These are phyloP conservation scores for Lasiosphaeria ovina DNA, from an alignment of 495 filamentous ascomycete genomes.

Conservation along the genomic window DNA sequence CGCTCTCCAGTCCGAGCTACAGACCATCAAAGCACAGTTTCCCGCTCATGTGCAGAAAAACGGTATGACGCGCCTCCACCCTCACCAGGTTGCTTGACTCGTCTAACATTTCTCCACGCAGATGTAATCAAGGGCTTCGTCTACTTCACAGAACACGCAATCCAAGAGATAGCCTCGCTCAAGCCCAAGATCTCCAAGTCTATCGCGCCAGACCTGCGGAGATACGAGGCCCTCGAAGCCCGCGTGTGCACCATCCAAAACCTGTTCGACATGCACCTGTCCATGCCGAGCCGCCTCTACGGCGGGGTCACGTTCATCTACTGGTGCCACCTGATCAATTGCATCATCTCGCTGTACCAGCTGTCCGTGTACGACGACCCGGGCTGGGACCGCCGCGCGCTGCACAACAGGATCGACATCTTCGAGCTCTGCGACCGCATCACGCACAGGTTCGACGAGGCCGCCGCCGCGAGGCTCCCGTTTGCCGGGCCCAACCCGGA, in stretches of 20 bases:
- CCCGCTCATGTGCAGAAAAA: constrained; percentile 36
- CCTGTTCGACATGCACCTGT: constrained; percentile 30
- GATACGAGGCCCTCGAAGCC: constrained; percentile 30
- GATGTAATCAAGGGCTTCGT: constrained; percentile 40
- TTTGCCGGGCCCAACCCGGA: constrained; percentile 13
- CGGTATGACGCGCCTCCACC: constrained; percentile 31
- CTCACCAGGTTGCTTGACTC: neutral
- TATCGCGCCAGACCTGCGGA: constrained; percentile 26
- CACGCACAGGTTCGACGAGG: constrained; percentile 19
- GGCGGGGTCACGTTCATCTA: constrained; percentile 30
- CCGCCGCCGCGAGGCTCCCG: constrained; percentile 12
- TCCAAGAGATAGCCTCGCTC: constrained; percentile 41
- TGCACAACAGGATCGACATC: constrained; percentile 31
- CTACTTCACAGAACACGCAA: constrained; percentile 41
- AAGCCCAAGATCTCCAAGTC: constrained; percentile 17
- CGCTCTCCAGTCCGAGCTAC: constrained; percentile 45
- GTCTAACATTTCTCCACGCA: constrained; percentile 13
- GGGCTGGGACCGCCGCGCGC: constrained; percentile 32
- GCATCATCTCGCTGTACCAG: constrained; percentile 26
- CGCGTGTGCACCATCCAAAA: constrained; percentile 21
- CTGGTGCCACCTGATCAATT: constrained; percentile 31
- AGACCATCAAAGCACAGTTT: constrained; percentile 36
- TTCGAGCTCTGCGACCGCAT: constrained; percentile 31
- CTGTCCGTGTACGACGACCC: constrained; percentile 36
- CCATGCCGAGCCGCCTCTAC: constrained; percentile 26